Percentiles rank a stretch among this genome's conserved stretches.
phyloP scores from a whole-genome alignment of 805 yeast genomes.

The Wickerhamiella nectarea region DNA sequence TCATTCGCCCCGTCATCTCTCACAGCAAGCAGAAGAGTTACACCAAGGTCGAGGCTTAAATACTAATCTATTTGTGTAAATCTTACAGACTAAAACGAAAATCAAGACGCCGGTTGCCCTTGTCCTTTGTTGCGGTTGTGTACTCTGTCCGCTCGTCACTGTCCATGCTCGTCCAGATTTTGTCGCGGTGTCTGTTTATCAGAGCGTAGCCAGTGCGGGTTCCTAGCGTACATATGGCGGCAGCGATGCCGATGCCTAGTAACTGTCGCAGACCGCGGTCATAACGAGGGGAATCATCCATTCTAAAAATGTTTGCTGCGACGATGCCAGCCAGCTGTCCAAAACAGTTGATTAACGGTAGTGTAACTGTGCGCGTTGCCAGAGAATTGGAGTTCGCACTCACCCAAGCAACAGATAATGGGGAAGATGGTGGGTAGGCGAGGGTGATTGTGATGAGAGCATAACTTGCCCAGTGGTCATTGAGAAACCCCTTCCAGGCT shows the following conservation, averaged over 20 bases:
- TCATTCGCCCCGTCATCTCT: conserved; percentile 83
- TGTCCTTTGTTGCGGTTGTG: conserved; percentile 33
- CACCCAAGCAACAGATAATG: conserved; percentile 31
- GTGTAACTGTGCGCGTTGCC: conserved; percentile 48
- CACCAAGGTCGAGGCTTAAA: conserved; percentile 32
- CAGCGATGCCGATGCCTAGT: conserved; percentile 20
- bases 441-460: conserved; percentile 21
- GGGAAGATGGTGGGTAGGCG: conserved; percentile 21
- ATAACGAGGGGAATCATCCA: conserved; percentile 46
- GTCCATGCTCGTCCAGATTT: conserved; percentile 39
- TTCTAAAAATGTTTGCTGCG: conserved; percentile 42
- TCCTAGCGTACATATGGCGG: conserved; percentile 14
- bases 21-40: conserved; percentile 96
- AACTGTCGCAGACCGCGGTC: conserved; percentile 37
- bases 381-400: conserved; percentile 51
- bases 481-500: conserved; percentile 19
- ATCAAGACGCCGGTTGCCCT: conserved; percentile 48
- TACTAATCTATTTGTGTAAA: background rate
- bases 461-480: conserved; percentile 23
- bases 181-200: conserved; percentile 27
- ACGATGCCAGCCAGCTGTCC: conserved; percentile 46
- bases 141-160: conserved; percentile 39
- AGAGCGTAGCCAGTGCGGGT: conserved; percentile 26
- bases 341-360: conserved; percentile 52
- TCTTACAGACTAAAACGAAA: conserved; percentile 25